Percentiles rank a stretch among this genome's conserved stretches.
Conservation (phyloP, 129 eudicot species). For the Flaveria sonorensis region DNA sequence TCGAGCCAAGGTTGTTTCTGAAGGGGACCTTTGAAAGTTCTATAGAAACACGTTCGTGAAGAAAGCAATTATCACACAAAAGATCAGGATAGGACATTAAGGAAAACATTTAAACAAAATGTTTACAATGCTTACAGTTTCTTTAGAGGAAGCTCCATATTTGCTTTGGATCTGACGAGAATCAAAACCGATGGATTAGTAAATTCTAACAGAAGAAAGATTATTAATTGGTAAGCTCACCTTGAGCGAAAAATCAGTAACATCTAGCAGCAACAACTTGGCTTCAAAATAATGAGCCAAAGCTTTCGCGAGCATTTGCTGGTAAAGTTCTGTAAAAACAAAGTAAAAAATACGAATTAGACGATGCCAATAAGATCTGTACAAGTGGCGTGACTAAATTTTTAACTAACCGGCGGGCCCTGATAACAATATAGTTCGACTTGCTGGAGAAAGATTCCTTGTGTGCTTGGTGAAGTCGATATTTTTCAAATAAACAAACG, state of each 20-base stretch:
- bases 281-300: constrained; percentile 90
- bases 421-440: constrained; percentile 90
- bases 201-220: background rate
- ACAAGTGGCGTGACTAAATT: background rate
- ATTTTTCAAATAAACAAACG: constrained; percentile 75
- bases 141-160: constrained; percentile 66
- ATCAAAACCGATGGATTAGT: constrained; percentile 10
- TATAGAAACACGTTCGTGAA: constrained; percentile 32
- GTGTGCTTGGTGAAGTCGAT: constrained; percentile 75
- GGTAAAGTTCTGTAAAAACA: constrained; percentile 62
- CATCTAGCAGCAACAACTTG: constrained; percentile 74
- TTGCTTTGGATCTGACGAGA: constrained; percentile 78
- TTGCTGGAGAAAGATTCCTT: constrained; percentile 92
- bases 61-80: constrained; percentile 3
- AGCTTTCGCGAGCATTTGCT: constrained; percentile 96
- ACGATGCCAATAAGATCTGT: background rate
- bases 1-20: constrained; percentile 70
- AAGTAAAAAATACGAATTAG: constrained; percentile 10
- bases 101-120: background rate
- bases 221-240: constrained; percentile 32
- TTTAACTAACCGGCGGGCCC: constrained; percentile 77
- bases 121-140: constrained; percentile 54
- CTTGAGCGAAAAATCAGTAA: constrained; percentile 75
- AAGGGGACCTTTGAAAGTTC: constrained; percentile 67
- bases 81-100: background rate